Conservation (phyloP, 1,284 basidiomycete species). For the Psilocybe mexicana region DNA sequence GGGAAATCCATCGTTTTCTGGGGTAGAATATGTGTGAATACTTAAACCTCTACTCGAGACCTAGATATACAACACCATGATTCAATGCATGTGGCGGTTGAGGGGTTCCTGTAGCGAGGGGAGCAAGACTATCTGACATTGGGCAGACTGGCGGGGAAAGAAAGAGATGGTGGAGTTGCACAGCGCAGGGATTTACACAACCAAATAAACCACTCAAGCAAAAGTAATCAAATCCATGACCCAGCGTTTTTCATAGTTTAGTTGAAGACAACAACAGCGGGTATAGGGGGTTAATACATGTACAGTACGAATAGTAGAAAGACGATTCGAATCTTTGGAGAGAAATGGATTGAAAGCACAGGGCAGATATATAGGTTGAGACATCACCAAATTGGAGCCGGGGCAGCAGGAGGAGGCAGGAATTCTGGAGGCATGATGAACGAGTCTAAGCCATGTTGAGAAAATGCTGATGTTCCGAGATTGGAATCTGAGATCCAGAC, state of each 20-base stretch:
- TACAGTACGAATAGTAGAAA: background rate
- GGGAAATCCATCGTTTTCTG: background rate
- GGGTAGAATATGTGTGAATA: background rate
- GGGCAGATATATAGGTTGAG: background rate
- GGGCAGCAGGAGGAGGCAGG: slow-evolving; percentile 63
- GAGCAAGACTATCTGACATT: background rate
- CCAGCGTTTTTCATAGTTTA: background rate
- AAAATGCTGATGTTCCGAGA: slow-evolving; percentile 70
- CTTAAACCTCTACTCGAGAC: background rate
- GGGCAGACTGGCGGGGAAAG: background rate
- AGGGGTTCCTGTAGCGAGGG: background rate
- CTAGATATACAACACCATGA: background rate
- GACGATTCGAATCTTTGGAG: background rate
- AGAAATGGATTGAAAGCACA: slow-evolving; percentile 6
- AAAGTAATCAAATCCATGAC: background rate
- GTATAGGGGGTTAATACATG: slow-evolving; percentile 2
- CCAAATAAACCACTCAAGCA: background rate
- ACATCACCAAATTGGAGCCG: slow-evolving; percentile 70
- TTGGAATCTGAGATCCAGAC: slow-evolving; percentile 83
- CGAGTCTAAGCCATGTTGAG: slow-evolving; percentile 80
- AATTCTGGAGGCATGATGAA: slow-evolving; percentile 77
- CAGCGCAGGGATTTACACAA: background rate
- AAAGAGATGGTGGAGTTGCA: background rate
- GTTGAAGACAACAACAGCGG: background rate
- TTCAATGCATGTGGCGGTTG: background rate